Conservation (phyloP, 495 filamentous ascomycete species). For the Aspergillus homomorphus region DNA sequence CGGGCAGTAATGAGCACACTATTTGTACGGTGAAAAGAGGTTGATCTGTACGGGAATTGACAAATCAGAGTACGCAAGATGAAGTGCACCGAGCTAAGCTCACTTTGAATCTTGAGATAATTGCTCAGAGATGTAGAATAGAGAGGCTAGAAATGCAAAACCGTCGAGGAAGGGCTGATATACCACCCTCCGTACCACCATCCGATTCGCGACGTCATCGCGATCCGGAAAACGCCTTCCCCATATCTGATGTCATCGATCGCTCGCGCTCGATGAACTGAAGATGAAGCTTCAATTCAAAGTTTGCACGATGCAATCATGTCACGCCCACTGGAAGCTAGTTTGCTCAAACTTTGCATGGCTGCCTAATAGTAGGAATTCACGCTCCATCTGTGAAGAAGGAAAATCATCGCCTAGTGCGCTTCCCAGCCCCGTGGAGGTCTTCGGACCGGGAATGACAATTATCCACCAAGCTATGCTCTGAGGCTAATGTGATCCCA, state of each 20-base stretch:
- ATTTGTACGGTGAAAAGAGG: slow-evolving; percentile 9
- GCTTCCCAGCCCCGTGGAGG: background rate
- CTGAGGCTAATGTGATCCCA: background rate
- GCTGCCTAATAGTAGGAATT: background rate
- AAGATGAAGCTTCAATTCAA: background rate
- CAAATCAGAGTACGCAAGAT: background rate
- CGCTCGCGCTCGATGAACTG: background rate
- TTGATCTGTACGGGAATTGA: background rate
- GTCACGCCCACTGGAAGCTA: slow-evolving; percentile 3
- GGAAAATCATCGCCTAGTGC: background rate
- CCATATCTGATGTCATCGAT: slow-evolving; percentile 24
- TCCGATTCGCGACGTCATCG: slow-evolving; percentile 22
- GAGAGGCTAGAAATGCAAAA: background rate
- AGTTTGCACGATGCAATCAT: slow-evolving; percentile 12
- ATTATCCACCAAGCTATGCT: background rate
- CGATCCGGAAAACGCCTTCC: background rate
- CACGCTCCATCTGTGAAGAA: background rate
- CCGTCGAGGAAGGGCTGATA: slow-evolving; percentile 5
- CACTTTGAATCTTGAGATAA: background rate
- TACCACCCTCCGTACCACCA: background rate
- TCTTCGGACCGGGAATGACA: background rate
- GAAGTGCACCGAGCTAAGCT: background rate
- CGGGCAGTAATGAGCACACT: slow-evolving; percentile 11
- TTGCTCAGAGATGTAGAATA: background rate
- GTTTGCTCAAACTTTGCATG: background rate